Conservation (phyloP, 23 red algal species). For the Gracilaria gracilis region DNA sequence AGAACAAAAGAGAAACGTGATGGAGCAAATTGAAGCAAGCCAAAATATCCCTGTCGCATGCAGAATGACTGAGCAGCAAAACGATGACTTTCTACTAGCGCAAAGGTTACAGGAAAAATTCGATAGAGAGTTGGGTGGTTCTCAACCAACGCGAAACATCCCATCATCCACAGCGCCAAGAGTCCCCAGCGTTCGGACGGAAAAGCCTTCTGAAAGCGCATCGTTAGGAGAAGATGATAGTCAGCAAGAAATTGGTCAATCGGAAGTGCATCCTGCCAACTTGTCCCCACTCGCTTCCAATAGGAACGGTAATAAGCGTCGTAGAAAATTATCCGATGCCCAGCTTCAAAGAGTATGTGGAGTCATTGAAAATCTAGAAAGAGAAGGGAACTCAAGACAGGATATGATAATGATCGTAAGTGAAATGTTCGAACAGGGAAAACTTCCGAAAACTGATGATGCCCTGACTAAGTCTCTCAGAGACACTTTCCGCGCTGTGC, state of each 20-base stretch:
- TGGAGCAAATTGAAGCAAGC: neutral
- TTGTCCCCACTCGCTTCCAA: neutral
- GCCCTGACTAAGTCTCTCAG: neutral
- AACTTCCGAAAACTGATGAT: constrained; percentile 33
- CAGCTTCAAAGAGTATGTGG: constrained; percentile 17
- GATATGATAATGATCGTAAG: constrained; percentile 34
- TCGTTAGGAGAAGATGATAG: neutral
- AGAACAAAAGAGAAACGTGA: neutral
- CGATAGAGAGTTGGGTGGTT: neutral
- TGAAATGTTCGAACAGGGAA: constrained; percentile 40
- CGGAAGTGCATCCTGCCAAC: neutral
- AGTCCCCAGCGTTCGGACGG: neutral
- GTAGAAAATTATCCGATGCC: neutral
- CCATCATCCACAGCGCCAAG: neutral
- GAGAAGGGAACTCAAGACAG: constrained; percentile 12
- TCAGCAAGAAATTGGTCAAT: neutral
- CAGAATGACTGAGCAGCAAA: neutral
- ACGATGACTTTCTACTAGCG: neutral
- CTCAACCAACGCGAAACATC: neutral
- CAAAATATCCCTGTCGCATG: neutral
- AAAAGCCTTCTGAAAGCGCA: neutral
- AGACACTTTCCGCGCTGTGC: constrained; percentile 16
- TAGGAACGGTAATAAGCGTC: neutral
- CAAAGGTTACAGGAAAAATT: neutral
- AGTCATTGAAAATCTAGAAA: constrained; percentile 34